phyloP scores from a whole-genome alignment of 2,329 filamentous ascomycete species.

The Curvularia lunata region DNA sequence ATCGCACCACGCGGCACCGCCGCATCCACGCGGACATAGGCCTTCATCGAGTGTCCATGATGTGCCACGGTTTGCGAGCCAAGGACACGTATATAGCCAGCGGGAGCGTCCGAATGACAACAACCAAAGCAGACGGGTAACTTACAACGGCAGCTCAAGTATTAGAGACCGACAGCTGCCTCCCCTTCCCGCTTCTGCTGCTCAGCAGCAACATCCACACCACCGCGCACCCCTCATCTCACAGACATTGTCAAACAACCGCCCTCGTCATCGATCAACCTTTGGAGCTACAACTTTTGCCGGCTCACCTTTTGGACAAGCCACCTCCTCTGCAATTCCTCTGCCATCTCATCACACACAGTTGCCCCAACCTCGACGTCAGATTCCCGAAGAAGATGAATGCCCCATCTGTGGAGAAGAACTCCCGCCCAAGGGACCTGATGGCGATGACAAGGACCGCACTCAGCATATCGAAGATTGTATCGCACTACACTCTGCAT shows the following conservation, averaged over 20 bases:
- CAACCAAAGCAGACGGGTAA: constrained; percentile 30
- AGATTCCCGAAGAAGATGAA: constrained; percentile 71
- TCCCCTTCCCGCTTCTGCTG: constrained; percentile 24
- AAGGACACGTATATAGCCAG: constrained; percentile 27
- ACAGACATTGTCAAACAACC: constrained; percentile 13
- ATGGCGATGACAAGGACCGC: constrained; percentile 50
- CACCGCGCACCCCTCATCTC: constrained; percentile 20
- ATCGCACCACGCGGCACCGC: constrained; percentile 16
- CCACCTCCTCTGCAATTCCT: constrained; percentile 21
- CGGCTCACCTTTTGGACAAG: constrained; percentile 26
- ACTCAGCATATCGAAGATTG: constrained; percentile 55
- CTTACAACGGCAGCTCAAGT: constrained; percentile 32
- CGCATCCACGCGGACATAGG: constrained; percentile 29
- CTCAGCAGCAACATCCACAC: constrained; percentile 20
- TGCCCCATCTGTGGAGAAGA: constrained; percentile 79
- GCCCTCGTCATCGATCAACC: constrained; percentile 14
- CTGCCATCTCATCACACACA: constrained; percentile 24
- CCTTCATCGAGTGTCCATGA: constrained; percentile 31
- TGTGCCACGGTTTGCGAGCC: constrained; percentile 23
- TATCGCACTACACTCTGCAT: constrained; percentile 43
- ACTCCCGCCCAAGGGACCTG: constrained; percentile 61
- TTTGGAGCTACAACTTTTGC: constrained; percentile 20
- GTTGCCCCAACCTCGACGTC: constrained; percentile 31
- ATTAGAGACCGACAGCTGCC: constrained; percentile 36
- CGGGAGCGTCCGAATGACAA: constrained; percentile 30